Evolutionary conservation across 805 yeast species (phyloP), one percentile per base, ranked within the genome.

Genomic region (Monosporozyma servazzii): DNA sequence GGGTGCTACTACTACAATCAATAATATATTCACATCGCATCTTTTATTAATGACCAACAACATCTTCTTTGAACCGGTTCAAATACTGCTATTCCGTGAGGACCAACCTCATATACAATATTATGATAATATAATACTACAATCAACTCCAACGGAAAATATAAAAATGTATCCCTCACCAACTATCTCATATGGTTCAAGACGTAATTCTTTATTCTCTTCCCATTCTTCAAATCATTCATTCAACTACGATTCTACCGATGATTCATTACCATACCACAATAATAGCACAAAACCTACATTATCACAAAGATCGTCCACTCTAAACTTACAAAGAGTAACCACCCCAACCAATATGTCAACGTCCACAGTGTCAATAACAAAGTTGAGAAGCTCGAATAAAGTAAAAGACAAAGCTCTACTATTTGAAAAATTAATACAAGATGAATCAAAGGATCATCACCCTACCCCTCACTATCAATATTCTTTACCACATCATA

Each of bases 371-470:
- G 20, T 33, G 18, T 45, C 64, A 11, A 53, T 65, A 15, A 55
- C 50, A 36, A 58, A 60, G 40, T 51, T 66, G 33, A 63, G 66
- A 52, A 54, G 56, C 21, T 64, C 71, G 1, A 63, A 55, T 15
- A 65, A 61, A 48, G 71, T 66, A 17, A 65, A 58, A 37, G 69
- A 67, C 42, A 67, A 66, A 48, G 63, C 66, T 1, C 56, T 59
- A 25, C 47, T 67, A 29, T 67, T 64, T 51, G 71, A 67, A 48
- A 64, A 58, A 45, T 51, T 66, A 30, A 56, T 60, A 17, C 50
- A 54, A 10, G 21, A 52, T 11, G 54, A 49, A 42, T 27, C 45
- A 25, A 42, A 42, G 5, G n/a, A 42, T 23, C 29, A 40, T 40
- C 44, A 9, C 17, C 23, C 10, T 3, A 13, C 7, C 13, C 3